Evolutionary conservation across 2,329 filamentous ascomycete species (phyloP).

Genomic region (Alternaria ethzedia): DNA sequence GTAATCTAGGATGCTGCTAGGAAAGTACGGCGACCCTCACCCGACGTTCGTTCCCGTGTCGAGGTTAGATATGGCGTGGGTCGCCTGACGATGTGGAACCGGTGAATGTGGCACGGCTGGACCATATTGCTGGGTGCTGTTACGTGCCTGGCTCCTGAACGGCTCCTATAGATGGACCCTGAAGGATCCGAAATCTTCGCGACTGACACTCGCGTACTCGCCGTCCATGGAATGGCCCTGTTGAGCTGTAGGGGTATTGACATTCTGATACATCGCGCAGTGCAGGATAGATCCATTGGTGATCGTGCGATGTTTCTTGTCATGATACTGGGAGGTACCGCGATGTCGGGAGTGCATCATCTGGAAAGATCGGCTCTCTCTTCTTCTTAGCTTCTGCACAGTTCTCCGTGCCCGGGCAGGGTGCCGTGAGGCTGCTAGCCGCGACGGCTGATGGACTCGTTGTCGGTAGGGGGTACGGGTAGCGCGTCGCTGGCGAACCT

Average conservation of each 20-base stretch:
- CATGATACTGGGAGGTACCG: neutral
- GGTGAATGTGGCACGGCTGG: conserved; percentile 9
- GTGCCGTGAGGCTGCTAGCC: neutral
- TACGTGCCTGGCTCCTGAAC: neutral
- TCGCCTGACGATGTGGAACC: conserved; percentile 3
- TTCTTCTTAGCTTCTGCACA: neutral
- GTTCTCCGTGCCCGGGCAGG: neutral
- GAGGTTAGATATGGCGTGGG: conserved; percentile 2
- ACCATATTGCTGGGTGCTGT: neutral
- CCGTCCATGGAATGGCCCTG: neutral
- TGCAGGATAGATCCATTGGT: neutral
- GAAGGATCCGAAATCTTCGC: neutral
- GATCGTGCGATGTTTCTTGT: neutral
- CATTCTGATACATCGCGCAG: neutral
- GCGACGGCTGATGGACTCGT: neutral
- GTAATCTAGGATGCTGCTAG: conserved; percentile 3
- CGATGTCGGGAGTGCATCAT: neutral
- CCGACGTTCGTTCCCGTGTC: conserved; percentile 2
- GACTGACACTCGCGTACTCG: neutral
- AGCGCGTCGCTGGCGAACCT: conserved; percentile 4
- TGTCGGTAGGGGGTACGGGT: conserved; percentile 4
- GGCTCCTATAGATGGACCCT: neutral
- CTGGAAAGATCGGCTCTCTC: neutral
- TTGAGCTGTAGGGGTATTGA: neutral
- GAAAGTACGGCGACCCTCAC: conserved; percentile 6